phyloP scores from a whole-genome alignment of 116 monocot species.

The Cymodocea nodosa region DNA sequence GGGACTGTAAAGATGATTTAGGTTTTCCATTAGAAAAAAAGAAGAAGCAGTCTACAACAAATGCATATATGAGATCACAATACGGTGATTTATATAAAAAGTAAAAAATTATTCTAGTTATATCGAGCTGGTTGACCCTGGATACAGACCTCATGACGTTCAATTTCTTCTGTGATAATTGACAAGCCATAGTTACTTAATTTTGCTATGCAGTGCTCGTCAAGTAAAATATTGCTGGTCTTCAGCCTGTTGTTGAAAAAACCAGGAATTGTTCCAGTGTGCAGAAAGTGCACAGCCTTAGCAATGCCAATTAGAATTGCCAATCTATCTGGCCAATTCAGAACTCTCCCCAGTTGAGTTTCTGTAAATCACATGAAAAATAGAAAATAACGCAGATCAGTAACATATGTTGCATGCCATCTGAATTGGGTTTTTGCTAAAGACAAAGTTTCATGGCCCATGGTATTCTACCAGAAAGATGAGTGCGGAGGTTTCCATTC shows the following conservation, averaged over 20 bases:
- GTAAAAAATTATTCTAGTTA: background rate
- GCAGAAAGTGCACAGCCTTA: constrained; percentile 81
- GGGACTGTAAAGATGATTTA: constrained; percentile 18
- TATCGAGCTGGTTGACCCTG: background rate
- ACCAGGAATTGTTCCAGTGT: constrained; percentile 89
- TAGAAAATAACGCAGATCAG: background rate
- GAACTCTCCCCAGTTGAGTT: constrained; percentile 33
- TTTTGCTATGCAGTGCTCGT: constrained; percentile 74
- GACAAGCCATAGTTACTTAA: constrained; percentile 87
- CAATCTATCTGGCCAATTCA: constrained; percentile 72
- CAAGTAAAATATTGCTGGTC: constrained; percentile 63
- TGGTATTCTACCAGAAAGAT: constrained; percentile 49
- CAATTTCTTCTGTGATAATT: constrained; percentile 87
- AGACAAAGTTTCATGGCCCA: no score
- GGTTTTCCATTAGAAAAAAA: background rate
- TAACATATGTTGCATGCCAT: no score
- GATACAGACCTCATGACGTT: constrained; percentile 45
- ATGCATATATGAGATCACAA: background rate
- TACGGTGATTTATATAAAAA: background rate
- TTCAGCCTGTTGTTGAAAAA: constrained; percentile 68
- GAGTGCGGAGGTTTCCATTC: constrained; percentile 51
- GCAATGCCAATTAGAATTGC: constrained; percentile 58
- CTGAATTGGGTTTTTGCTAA: no score
- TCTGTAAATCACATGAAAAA: constrained; percentile 26
- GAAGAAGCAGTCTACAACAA: background rate